Evolutionary conservation across 164 flowering plant genomes (phyloP), one percentile per base, ranked within the genome.

Genomic region (Berberis vulgaris): DNA sequence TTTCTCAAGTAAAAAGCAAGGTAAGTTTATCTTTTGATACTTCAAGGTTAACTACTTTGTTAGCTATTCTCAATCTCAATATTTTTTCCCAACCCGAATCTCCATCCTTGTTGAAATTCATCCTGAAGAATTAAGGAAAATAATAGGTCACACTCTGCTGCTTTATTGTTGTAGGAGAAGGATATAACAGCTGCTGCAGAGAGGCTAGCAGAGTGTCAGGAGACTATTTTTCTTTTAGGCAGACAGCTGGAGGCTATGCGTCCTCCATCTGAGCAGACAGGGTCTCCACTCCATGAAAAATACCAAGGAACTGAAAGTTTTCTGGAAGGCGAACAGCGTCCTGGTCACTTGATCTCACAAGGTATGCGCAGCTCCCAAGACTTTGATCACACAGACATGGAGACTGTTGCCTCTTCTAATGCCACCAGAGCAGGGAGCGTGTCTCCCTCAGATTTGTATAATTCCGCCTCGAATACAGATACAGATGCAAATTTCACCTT

Each of bases 191-290:
- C 89, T 61, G 97, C 98, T 43, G 95, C 98, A 55, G 99, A 85
- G 75, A 94, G 84, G 76, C 80, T 94, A 10, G 97, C 96, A 2
- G 88, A 89, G 72, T 94, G 99, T 72, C 99, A 94, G 72, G 97
- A 94, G 74, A 94, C 93, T 55, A 89, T 94, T 69, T 80, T 81
- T 73, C 86, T 91, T 74, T 96, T 94, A 2, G 87, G 97, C 47
- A 87, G 74, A 81, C 97, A 95, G 66, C 74, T 91, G 74, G 82
- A 87, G 41, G 45, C 88, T 49, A 45, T 95, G 73, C 84, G 84
- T 9, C 80, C 26, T 26, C 26, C 81, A 58, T 53, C 84, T 45
- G 92, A 85, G 11, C n/a, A 66, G 7, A 54, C 66, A 64, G 86
- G 83, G 12, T 78, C 86, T 6, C 82, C 84, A 54, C 41, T 47